Conservation (phyloP, 805 yeast genomes). For the Wickerhamiella alocasiicola region DNA sequence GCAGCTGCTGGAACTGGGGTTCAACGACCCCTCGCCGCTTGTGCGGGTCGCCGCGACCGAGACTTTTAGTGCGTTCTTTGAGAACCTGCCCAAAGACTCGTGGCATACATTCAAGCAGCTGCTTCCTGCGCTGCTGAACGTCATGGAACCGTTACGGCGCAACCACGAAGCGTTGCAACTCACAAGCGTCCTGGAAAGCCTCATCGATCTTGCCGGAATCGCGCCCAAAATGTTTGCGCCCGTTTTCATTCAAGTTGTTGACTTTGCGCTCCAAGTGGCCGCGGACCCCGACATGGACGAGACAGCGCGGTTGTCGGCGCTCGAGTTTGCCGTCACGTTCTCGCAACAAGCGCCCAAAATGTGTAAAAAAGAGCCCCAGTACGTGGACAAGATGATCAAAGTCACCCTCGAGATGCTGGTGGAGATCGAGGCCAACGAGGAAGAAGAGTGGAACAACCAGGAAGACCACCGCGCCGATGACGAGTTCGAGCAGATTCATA, state of each 20-base stretch:
- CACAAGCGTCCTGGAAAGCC: constrained; percentile 74
- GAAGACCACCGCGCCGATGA: constrained; percentile 68
- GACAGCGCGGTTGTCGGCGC: constrained; percentile 67
- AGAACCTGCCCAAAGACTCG: constrained; percentile 58
- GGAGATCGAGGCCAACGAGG: constrained; percentile 81
- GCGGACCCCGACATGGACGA: constrained; percentile 73
- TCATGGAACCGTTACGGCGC: constrained; percentile 71
- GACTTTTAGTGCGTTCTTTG: constrained; percentile 85
- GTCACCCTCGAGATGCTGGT: constrained; percentile 76
- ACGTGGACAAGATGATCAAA: constrained; percentile 58
- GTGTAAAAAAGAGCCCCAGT: constrained; percentile 72
- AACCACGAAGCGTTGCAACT: constrained; percentile 71
- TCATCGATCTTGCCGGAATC: constrained; percentile 79
- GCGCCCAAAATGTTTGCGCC: constrained; percentile 92
- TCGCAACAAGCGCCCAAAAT: constrained; percentile 88
- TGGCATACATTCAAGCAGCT: constrained; percentile 72
- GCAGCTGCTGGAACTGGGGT: constrained; percentile 68
- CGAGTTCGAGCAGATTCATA: constrained; percentile 74
- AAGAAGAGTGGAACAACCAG: constrained; percentile 79
- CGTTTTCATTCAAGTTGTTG: constrained; percentile 78
- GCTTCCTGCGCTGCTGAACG: constrained; percentile 72
- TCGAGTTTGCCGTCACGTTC: constrained; percentile 81
- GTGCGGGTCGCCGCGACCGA: constrained; percentile 86
- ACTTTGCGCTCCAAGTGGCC: constrained; percentile 72
- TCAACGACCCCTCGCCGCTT: constrained; percentile 63